Evolutionary conservation across 1,284 basidiomycete genomes (phyloP), one percentile per base, ranked within the genome.

Genomic region (Sporisorium iseilematis-ciliati): DNA sequence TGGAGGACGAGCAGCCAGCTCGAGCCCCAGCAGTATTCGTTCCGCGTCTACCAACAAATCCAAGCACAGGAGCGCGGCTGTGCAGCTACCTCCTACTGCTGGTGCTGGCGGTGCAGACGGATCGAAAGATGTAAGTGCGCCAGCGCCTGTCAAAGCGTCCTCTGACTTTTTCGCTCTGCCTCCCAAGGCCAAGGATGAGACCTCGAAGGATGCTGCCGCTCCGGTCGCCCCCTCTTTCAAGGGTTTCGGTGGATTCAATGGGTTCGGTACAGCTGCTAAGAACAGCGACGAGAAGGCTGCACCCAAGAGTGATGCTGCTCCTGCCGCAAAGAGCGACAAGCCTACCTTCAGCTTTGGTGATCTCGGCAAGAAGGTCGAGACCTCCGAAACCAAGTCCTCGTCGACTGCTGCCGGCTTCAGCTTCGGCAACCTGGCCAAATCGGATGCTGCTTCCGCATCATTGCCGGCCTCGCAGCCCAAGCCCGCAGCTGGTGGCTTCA

Each of bases 91-190:
- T 20, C 49, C 65, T 16, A 12, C 69, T 23, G 21, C 29, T 16
- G 21, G 29, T 23, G 5, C 51, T 35, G 51, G 20, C 7, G 35
- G 59, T n/a, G 42, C 35, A 20, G 63, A 60, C 2, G 54, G 43
- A 25, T 38, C 26, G n/a, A 48, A 48, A n/a, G 41, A 42, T 10
- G 53, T n/a, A 16, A 33, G 41, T 3, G 38, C 53, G 3, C 10
- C 40, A 4, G 38, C 49, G 7, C 21, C 43, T 18, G 38, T 25
- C 18, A 75, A 75, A 31, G 60, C 59, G 11, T 55, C 62, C 1
- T 61, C 67, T 16, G 65, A 75, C 25, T 75, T 75, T 56, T 72
- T 71, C 25, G 68, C 74, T 7, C 31, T 52, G 33, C 68, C 68
- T 38, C 35, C 61, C 1, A 64, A 67, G 57, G 38, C 60, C 0